A percentile compares a stretch with the other conserved stretches of the same genome.
Evolutionary conservation across 768 basidiomycete genomes (phyloP).

Genomic region (Russula sp.): DNA sequence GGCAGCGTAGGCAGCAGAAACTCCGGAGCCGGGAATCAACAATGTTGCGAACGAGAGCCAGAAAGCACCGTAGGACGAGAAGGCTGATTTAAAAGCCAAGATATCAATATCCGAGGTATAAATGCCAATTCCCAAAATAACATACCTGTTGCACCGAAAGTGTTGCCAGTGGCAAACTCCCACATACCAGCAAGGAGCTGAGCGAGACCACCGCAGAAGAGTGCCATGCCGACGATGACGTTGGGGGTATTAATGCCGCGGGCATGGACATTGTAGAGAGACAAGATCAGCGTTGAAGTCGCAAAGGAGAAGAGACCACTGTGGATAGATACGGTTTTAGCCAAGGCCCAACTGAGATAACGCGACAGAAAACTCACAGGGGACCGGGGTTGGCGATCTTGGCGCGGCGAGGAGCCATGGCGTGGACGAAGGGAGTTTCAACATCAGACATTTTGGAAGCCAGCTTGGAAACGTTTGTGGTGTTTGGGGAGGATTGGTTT

Average conservation of each 20-base stretch:
- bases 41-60: conserved; percentile 81
- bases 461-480: neutral
- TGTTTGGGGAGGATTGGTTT: neutral
- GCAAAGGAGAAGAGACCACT: conserved; percentile 70
- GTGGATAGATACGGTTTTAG: conserved; percentile 32
- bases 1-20: conserved; percentile 43
- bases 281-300: conserved; percentile 74
- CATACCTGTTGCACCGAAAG: conserved; percentile 67
- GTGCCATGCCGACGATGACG: conserved; percentile 78
- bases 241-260: conserved; percentile 53
- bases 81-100: conserved; percentile 38
- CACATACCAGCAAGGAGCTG: conserved; percentile 90
- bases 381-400: conserved; percentile 29
- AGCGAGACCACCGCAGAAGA: conserved; percentile 76
- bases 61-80: conserved; percentile 79
- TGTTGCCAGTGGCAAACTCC: conserved; percentile 50
- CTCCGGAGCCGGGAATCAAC: conserved; percentile 61
- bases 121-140: conserved; percentile 3
- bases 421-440: neutral
- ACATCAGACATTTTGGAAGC: conserved; percentile 12
- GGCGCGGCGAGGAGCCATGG: neutral
- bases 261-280: conserved; percentile 58
- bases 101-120: too few species aligned
- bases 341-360: too few species aligned
- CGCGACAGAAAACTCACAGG: conserved; percentile 44